phyloP scores from a whole-genome alignment of 1,139 yeast species.

The Zygosaccharomyces sapae region DNA sequence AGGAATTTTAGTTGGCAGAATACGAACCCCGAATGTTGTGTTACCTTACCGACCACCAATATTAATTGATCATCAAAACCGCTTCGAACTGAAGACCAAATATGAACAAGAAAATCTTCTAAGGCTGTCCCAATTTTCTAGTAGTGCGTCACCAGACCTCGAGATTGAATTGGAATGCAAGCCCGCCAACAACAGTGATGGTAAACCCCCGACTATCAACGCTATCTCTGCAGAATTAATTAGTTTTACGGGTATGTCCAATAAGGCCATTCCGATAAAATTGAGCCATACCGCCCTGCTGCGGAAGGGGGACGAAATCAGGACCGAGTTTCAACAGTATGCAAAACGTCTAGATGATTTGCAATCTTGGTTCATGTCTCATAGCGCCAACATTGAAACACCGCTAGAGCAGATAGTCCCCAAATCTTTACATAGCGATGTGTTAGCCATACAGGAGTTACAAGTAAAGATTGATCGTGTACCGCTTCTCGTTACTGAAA shows the following conservation, averaged over 20 bases:
- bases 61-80: constrained; percentile 34
- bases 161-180: constrained; percentile 31
- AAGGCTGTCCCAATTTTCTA: constrained; percentile 24
- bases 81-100: constrained; percentile 26
- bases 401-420: constrained; percentile 15
- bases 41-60: constrained; percentile 39
- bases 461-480: not conserved
- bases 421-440: not conserved
- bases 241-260: constrained; percentile 32
- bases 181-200: constrained; percentile 28
- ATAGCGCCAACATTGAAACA: constrained; percentile 22
- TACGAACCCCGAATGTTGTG: constrained; percentile 28
- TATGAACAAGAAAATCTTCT: constrained; percentile 33
- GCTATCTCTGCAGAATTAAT: constrained; percentile 27
- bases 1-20: constrained; percentile 26
- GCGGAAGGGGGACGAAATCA: constrained; percentile 14
- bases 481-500: not conserved
- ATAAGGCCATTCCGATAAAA: constrained; percentile 36
- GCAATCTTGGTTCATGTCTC: constrained; percentile 16
- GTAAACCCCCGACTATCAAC: constrained; percentile 29
- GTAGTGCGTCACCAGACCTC: constrained; percentile 25
- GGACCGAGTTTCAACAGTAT: constrained; percentile 15
- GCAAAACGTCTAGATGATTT: constrained; percentile 9
- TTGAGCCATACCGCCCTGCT: constrained; percentile 29
- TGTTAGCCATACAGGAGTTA: not conserved